phyloP scores from a whole-genome alignment of 805 yeast genomes.

The Candida ipomoeae region DNA sequence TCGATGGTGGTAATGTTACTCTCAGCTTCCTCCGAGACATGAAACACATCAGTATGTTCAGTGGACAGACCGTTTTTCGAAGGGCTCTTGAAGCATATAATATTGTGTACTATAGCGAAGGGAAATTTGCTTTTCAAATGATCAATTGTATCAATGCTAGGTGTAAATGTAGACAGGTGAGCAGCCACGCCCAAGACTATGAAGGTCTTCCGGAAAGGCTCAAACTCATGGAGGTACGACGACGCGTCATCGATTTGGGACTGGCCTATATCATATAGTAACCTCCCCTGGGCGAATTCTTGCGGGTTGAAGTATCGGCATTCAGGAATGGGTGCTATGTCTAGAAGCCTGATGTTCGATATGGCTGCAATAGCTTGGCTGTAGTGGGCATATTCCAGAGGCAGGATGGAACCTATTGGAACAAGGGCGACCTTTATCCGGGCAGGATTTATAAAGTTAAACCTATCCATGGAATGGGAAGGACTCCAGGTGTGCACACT shows the following conservation, averaged over 20 bases:
- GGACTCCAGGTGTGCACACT: conserved; percentile 1
- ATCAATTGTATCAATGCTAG: conserved; percentile 4
- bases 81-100: conserved; percentile 53
- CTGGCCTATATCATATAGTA: conserved; percentile 54
- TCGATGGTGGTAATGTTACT: conserved; percentile 38
- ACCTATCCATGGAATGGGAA: conserved; percentile 18
- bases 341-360: conserved; percentile 67
- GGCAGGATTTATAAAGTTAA: conserved; percentile 59
- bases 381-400: conserved; percentile 40
- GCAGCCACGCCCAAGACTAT: conserved; percentile 48
- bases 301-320: conserved; percentile 69
- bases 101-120: conserved; percentile 49
- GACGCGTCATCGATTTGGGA: conserved; percentile 51
- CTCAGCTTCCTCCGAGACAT: conserved; percentile 25
- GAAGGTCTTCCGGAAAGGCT: conserved; percentile 79
- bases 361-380: conserved; percentile 43
- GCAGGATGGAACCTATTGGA: conserved; percentile 54
- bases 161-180: conserved; percentile 16
- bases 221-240: conserved; percentile 76
- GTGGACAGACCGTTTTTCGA: not conserved
- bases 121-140: conserved; percentile 45
- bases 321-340: conserved; percentile 58
- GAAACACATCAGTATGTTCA: conserved; percentile 14
- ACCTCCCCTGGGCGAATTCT: conserved; percentile 73
- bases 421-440: conserved; percentile 62